A percentile compares a stretch with the other conserved stretches of the same genome.
Conservation (phyloP, 139 green algal species). For the Trebouxia sp. region DNA sequence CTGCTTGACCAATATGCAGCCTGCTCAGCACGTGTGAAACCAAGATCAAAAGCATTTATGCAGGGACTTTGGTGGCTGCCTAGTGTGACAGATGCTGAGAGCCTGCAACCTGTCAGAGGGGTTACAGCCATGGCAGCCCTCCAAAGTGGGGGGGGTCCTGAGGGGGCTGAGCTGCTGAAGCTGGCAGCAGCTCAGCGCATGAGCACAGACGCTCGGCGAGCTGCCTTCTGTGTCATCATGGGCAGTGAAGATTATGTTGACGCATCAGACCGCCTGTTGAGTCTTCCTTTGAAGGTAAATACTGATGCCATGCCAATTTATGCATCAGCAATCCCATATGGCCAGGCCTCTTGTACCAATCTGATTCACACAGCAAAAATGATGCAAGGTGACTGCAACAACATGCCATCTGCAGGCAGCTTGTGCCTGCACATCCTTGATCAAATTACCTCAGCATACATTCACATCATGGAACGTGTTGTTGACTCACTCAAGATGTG, state of each 20-base stretch:
- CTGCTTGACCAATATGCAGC: no score
- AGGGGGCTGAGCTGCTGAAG: slow-evolving; percentile 55
- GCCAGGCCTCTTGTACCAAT: no score
- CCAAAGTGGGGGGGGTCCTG: not conserved
- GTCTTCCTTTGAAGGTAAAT: slow-evolving; percentile 74
- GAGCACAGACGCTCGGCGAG: slow-evolving; percentile 61
- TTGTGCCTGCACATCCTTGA: no score
- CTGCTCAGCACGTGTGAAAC: no score
- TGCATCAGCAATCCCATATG: no score
- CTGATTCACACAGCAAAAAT: no score
- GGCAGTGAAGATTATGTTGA: slow-evolving; percentile 74
- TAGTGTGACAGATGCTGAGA: slow-evolving; percentile 38
- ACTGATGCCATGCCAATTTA: not conserved
- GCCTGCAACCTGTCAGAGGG: not conserved
- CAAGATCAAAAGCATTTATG: not conserved
- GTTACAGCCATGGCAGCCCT: slow-evolving; percentile 27
- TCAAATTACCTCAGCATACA: no score
- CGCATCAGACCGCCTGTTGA: slow-evolving; percentile 75
- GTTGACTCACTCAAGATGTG: no score
- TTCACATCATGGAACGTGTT: no score
- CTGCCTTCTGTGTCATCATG: slow-evolving; percentile 82
- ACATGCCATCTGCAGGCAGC: no score
- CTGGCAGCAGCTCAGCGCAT: slow-evolving; percentile 71
- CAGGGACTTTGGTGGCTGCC: slow-evolving; percentile 75
- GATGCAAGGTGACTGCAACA: no score